A percentile compares a stretch with the other conserved stretches of the same genome.
Evolutionary conservation across 305 asterid genomes (phyloP).

Genomic region (Andrographis paniculata): DNA sequence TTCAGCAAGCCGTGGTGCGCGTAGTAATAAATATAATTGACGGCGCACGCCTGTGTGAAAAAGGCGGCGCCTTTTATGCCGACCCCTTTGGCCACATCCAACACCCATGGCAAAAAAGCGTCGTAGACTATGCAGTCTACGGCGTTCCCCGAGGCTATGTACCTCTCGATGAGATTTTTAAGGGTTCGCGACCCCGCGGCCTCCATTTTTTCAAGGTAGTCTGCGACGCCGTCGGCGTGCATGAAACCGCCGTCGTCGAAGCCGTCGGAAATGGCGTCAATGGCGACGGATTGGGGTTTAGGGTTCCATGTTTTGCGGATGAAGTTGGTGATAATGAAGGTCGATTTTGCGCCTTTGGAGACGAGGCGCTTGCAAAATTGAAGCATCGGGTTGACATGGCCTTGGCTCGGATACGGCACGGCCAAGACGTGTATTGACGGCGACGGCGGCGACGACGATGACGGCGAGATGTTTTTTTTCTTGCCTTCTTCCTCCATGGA

Average conservation of each 20-base stretch:
- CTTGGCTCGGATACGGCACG: conserved; percentile 81
- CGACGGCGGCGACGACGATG: too few relatives aligned
- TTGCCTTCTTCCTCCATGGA: too few relatives aligned
- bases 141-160: conserved; percentile 19
- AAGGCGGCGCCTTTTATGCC: conserved; percentile 38
- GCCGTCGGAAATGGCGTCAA: conserved; percentile 61
- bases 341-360: conserved; percentile 40
- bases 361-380: conserved; percentile 61
- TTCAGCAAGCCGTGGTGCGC: conserved; percentile 37
- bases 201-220: conserved; percentile 33
- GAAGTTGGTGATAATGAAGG: conserved; percentile 52
- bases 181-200: conserved; percentile 36
- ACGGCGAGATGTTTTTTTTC: too few relatives aligned
- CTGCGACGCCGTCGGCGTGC: conserved; percentile 27
- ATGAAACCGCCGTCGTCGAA: conserved; percentile 50
- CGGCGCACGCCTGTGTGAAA: conserved; percentile 73
- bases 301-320: conserved; percentile 37
- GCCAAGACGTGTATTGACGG: conserved; percentile 62
- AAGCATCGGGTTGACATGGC: conserved; percentile 71
- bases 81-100: conserved; percentile 36
- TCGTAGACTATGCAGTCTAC: conserved; percentile 58
- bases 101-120: conserved; percentile 62
- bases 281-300: conserved; percentile 21
- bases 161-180: conserved; percentile 25
- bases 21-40: conserved; percentile 47